Percentiles rank a stretch among this genome's conserved stretches.
phyloP scores from a whole-genome alignment of 1,284 basidiomycete species.

The Thelephora terrestris region DNA sequence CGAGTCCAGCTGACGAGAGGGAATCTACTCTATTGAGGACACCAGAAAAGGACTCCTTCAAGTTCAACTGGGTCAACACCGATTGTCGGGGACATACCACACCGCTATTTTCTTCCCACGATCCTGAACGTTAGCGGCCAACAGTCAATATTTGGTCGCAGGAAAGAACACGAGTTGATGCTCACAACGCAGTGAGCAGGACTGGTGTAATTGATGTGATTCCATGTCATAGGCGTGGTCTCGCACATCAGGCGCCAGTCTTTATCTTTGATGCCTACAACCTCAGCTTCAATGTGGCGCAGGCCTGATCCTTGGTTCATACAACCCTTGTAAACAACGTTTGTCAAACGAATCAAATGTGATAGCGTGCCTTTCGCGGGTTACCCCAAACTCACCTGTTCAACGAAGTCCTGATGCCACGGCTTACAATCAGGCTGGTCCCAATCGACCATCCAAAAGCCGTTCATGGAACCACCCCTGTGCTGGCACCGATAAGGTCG shows the following conservation, averaged over 20 bases:
- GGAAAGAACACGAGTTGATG: too few species aligned
- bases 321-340: not conserved
- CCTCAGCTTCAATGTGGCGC: too few species aligned
- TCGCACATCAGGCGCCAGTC: not conserved
- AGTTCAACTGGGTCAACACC: too few species aligned
- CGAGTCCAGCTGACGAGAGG: too few species aligned
- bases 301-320: not conserved
- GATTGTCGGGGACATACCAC: too few species aligned
- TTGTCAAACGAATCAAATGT: not conserved
- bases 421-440: not conserved
- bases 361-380: not conserved
- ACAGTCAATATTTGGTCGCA: too few species aligned
- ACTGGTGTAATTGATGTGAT: not conserved
- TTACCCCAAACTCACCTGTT: not conserved
- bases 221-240: not conserved
- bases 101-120: too few species aligned
- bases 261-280: too few species aligned
- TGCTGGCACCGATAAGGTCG: not conserved
- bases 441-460: not conserved
- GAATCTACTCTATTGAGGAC: too few species aligned
- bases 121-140: too few species aligned
- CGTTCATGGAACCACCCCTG: not conserved
- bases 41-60: too few species aligned
- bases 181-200: not conserved
- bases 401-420: not conserved